Conservation (phyloP, 2,329 filamentous ascomycete species). For the Penicillium sp. region DNA sequence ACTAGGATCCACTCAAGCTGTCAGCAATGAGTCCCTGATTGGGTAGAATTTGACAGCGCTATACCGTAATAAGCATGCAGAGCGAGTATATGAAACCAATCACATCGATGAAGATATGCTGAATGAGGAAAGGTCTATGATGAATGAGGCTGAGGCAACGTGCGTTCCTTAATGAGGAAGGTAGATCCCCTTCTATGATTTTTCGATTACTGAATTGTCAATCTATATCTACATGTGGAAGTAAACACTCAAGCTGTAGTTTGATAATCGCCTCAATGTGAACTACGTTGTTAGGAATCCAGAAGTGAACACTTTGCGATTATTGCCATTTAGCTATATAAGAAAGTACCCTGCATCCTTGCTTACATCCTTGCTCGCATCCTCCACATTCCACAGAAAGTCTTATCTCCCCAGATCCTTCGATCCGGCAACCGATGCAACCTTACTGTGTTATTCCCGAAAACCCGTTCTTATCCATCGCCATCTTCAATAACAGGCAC, state of each 20-base stretch:
- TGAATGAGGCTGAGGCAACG: not conserved
- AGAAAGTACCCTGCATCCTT: not conserved
- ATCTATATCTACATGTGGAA: not conserved
- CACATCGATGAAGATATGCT: not conserved
- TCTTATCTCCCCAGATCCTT: not conserved
- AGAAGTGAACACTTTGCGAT: not conserved
- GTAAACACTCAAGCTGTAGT: not conserved
- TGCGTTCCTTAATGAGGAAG: not conserved
- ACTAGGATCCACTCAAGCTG: not conserved
- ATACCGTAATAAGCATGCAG: not conserved
- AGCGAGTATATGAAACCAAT: not conserved
- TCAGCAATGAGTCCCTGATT: not conserved
- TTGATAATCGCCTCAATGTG: not conserved
- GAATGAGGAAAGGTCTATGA: not conserved
- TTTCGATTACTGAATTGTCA: not conserved
- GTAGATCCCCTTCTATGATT: not conserved
- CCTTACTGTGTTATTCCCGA: not conserved
- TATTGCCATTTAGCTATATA: not conserved
- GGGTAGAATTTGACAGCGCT: not conserved
- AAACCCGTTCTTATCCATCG: not conserved
- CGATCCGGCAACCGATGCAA: not conserved
- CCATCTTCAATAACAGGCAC: not conserved
- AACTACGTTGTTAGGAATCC: not conserved
- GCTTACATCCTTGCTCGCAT: not conserved
- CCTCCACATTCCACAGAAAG: not conserved